phyloP scores from a whole-genome alignment of 2,329 filamentous ascomycete genomes.

The Sarocladium oryzae region DNA sequence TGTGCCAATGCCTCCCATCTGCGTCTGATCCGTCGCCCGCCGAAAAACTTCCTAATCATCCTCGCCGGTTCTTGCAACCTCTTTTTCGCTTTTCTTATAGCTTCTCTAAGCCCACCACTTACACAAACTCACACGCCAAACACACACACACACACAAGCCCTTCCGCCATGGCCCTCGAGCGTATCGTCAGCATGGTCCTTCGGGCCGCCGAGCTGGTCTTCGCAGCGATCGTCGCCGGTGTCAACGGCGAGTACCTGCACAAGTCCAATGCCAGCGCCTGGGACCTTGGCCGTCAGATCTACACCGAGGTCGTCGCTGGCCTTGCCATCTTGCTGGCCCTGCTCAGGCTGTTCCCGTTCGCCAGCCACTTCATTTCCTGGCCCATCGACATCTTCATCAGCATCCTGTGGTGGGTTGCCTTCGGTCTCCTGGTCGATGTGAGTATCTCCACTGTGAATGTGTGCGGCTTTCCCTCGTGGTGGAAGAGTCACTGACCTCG shows the following conservation, averaged over 20 bases:
- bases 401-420: constrained; percentile 61
- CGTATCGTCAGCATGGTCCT: constrained; percentile 33
- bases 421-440: constrained; percentile 62
- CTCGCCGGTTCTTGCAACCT: too few relatives aligned
- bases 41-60: too few relatives aligned
- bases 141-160: background rate
- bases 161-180: constrained; percentile 30
- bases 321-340: constrained; percentile 59
- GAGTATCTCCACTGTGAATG: constrained; percentile 31
- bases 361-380: constrained; percentile 61
- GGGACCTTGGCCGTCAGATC: constrained; percentile 59
- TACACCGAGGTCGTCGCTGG: constrained; percentile 68
- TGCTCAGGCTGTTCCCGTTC: constrained; percentile 70
- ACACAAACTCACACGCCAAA: background rate
- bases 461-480: too few relatives aligned
- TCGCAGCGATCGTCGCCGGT: constrained; percentile 65
- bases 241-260: constrained; percentile 62
- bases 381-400: constrained; percentile 64
- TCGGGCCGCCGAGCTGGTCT: constrained; percentile 51
- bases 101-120: background rate
- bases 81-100: too few relatives aligned
- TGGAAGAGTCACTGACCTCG: too few relatives aligned
- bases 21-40: too few relatives aligned
- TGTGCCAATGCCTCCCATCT: too few relatives aligned
- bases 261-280: constrained; percentile 36